A percentile compares a stretch with the other conserved stretches of the same genome.
Evolutionary conservation across 805 yeast species (phyloP).

Genomic region (Grigorovia yakushimaensis): DNA sequence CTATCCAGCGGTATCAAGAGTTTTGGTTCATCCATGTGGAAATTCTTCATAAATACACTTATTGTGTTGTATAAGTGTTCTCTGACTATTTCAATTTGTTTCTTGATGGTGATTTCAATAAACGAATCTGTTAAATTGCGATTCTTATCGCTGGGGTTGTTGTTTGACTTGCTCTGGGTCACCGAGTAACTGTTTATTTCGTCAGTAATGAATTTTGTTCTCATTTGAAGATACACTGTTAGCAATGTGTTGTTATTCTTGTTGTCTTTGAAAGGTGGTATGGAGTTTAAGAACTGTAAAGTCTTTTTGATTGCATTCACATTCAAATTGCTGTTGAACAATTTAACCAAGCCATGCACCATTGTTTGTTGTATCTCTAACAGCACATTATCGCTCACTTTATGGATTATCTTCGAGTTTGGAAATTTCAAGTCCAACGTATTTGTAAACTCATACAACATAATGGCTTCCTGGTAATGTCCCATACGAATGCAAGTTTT

Average conservation of each 20-base stretch:
- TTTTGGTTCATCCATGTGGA: conserved; percentile 6
- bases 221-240: conserved; percentile 55
- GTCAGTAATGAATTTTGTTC: conserved; percentile 54
- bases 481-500: conserved; percentile 79
- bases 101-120: conserved; percentile 38
- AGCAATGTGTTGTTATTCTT: conserved; percentile 27
- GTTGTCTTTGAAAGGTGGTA: conserved; percentile 41
- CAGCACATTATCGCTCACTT: conserved; percentile 16
- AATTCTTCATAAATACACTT: conserved; percentile 16
- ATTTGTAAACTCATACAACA: conserved; percentile 64
- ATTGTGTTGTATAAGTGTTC: conserved; percentile 39
- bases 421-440: conserved; percentile 65
- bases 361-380: conserved; percentile 38
- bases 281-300: conserved; percentile 61
- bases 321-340: conserved; percentile 66
- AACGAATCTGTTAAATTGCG: conserved; percentile 12
- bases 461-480: conserved; percentile 81
- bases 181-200: conserved; percentile 40
- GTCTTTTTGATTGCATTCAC: conserved; percentile 74
- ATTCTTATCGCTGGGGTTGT: not conserved
- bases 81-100: conserved; percentile 75
- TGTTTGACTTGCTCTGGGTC: not conserved
- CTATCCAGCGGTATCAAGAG: conserved; percentile 10
- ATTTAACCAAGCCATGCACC: conserved; percentile 58
- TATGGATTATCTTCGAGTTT: conserved; percentile 23